Evolutionary conservation across 73 alveolate genomes (phyloP).

Genomic region (Stentor coeruleus): DNA sequence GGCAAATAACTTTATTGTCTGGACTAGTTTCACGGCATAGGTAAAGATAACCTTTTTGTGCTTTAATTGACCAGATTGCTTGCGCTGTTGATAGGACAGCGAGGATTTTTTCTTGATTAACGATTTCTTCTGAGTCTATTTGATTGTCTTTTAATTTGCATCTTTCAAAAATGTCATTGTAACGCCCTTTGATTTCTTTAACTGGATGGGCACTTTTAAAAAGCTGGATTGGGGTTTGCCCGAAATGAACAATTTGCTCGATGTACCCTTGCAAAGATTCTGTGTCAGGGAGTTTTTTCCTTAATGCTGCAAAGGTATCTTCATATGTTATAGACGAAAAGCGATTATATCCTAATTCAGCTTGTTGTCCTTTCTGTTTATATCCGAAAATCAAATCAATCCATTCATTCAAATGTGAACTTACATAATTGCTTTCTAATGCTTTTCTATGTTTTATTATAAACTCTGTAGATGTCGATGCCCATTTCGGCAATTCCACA

Average conservation of each 20-base stretch:
- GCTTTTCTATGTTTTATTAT: constrained; percentile 63
- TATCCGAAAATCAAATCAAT: constrained; percentile 87
- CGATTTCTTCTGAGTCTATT: background rate
- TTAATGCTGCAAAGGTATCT: constrained; percentile 28
- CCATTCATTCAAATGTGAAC: constrained; percentile 61
- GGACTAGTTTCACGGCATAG: background rate
- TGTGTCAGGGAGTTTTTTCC: background rate
- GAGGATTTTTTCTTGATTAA: background rate
- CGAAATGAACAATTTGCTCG: constrained; percentile 24
- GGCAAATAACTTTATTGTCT: background rate
- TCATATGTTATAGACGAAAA: constrained; percentile 81
- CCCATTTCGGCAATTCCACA: constrained; percentile 86
- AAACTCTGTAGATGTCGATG: constrained; percentile 62
- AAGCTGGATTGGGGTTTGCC: constrained; percentile 26
- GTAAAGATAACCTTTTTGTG: background rate
- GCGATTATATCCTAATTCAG: constrained; percentile 68
- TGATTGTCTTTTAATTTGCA: background rate
- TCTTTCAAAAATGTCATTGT: background rate
- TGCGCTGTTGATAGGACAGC: background rate
- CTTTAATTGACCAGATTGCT: background rate
- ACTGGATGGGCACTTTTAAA: constrained; percentile 11
- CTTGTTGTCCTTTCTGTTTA: constrained; percentile 84
- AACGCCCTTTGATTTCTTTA: background rate
- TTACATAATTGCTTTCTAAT: constrained; percentile 71
- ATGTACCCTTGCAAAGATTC: background rate